Evolutionary conservation across 202 grass and related monocot species (phyloP).

Genomic region (Panicum virgatum): DNA sequence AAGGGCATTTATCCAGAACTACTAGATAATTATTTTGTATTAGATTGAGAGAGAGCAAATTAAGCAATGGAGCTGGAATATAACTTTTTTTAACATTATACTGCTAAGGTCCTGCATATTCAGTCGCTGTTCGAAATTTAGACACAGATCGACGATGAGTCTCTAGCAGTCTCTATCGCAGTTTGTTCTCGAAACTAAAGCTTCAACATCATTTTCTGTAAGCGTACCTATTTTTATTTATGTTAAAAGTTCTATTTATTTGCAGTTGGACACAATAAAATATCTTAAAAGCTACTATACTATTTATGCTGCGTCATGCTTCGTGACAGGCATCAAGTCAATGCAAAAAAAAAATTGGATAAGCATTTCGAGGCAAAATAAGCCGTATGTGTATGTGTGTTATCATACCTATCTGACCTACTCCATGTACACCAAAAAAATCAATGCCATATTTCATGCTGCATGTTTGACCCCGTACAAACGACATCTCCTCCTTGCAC

Average conservation of each 20-base stretch:
- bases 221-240: background rate
- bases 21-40: background rate
- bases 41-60: background rate
- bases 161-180: background rate
- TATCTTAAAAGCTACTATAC: background rate
- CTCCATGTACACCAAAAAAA: slow-evolving; percentile 40
- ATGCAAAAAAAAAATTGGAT: background rate
- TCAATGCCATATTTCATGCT: slow-evolving; percentile 50
- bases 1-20: slow-evolving; percentile 7
- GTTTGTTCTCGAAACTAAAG: background rate
- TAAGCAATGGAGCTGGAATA: background rate
- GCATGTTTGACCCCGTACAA: slow-evolving; percentile 29
- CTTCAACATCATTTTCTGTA: background rate
- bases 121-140: background rate
- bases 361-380: background rate
- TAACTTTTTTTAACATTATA: background rate
- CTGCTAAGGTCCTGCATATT: background rate
- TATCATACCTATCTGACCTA: slow-evolving; percentile 37
- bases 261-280: background rate
- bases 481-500: background rate
- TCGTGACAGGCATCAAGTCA: background rate
- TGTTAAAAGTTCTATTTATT: background rate
- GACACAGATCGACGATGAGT: background rate
- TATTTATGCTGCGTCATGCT: background rate
- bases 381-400: background rate